phyloP scores from a whole-genome alignment of 148 eudicot species.

The Diospyros lotus region DNA sequence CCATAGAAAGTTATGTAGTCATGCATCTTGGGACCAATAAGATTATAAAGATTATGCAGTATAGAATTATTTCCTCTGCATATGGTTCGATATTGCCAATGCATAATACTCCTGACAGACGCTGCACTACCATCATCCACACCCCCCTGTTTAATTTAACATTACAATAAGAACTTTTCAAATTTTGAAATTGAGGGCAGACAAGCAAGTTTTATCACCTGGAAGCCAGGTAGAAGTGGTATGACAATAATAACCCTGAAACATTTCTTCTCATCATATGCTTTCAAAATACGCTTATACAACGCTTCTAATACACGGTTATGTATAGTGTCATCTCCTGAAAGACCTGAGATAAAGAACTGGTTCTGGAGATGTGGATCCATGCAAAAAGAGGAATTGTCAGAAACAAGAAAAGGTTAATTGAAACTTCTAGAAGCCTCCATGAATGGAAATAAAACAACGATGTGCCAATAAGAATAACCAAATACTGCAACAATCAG shows the following conservation, averaged over 20 bases:
- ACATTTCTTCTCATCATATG: conserved; percentile 78
- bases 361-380: conserved; percentile 68
- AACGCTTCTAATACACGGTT: conserved; percentile 87
- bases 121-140: conserved; percentile 98
- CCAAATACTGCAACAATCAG: neutral
- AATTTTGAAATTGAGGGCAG: conserved; percentile 1
- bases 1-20: conserved; percentile 98
- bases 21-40: conserved; percentile 70
- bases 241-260: conserved; percentile 87
- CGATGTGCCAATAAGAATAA: neutral
- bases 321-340: conserved; percentile 80
- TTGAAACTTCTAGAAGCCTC: conserved; percentile 3
- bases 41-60: conserved; percentile 74
- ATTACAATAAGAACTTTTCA: neutral
- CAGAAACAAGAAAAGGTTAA: conserved; percentile 20
- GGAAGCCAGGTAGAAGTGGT: conserved; percentile 98
- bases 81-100: conserved; percentile 98
- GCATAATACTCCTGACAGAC: conserved; percentile 95
- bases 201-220: conserved; percentile 41
- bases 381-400: conserved; percentile 21
- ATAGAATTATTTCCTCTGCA: conserved; percentile 84
- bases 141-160: conserved; percentile 65
- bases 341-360: conserved; percentile 96
- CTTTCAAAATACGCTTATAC: conserved; percentile 78
- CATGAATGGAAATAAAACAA: conserved; percentile 5